Conservation (phyloP, 768 basidiomycete genomes). For the Suillus clintonianus region DNA sequence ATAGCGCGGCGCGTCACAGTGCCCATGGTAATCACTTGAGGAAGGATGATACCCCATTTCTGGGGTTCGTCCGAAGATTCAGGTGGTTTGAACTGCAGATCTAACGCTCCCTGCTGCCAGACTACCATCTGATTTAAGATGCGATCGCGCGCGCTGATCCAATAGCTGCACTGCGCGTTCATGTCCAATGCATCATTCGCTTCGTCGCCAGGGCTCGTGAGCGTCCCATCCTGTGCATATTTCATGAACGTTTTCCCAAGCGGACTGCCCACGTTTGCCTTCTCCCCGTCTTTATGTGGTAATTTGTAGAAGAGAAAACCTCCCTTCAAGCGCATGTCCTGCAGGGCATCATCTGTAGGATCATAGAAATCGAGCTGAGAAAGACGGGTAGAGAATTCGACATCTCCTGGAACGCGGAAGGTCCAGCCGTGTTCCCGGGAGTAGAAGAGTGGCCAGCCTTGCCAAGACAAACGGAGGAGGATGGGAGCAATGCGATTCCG, state of each 20-base stretch:
- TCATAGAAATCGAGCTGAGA: conserved; percentile 60
- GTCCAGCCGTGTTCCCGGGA: conserved; percentile 91
- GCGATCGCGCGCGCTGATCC: conserved; percentile 93
- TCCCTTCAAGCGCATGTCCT: conserved; percentile 47
- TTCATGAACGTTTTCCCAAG: conserved; percentile 88
- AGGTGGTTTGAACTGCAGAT: conserved; percentile 50
- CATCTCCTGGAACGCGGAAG: conserved; percentile 67
- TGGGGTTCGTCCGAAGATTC: conserved; percentile 26
- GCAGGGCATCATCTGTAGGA: conserved; percentile 58
- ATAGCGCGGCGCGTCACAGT: conserved; percentile 97
- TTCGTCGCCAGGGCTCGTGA: conserved; percentile 79
- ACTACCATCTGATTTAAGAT: conserved; percentile 92
- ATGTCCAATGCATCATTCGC: conserved; percentile 86
- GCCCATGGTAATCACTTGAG: conserved; percentile 97
- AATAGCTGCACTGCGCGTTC: conserved; percentile 95
- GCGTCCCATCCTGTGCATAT: conserved; percentile 82
- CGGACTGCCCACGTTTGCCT: conserved; percentile 93
- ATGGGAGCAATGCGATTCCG: conserved; percentile 83
- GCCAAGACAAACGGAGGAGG: conserved; percentile 86
- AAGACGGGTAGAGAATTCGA: conserved; percentile 47
- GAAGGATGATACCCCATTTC: conserved; percentile 90
- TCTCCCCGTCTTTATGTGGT: conserved; percentile 94
- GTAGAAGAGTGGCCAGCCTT: conserved; percentile 79
- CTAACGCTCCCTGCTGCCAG: conserved; percentile 59
- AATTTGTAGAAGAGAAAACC: conserved; percentile 83